Base-by-base conservation (phyloP, 805 yeast genomes). In the Candida ulmi region DNA sequence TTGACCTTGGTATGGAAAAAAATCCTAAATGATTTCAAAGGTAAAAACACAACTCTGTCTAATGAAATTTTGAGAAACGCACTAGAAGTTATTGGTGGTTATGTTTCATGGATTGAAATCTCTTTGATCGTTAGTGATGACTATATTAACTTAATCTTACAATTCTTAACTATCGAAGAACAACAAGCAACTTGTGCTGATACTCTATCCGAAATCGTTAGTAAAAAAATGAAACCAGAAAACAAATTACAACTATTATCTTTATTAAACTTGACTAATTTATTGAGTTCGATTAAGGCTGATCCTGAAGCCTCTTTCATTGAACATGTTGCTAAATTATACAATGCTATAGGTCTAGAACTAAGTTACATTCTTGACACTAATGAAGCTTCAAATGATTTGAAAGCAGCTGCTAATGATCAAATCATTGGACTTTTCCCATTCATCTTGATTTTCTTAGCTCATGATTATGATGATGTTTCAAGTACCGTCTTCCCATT, bases 381-480 rank as follows among this genome's bases (percentile, higher is more conserved):
- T 37, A 58, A 71, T 29, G 72, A 77, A 41, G 64, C 73, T 1
- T 50, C 62, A 13, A 47, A 66, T 19, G 65, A 64, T 30, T 41
- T 54, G 3, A 67, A 66, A 31, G 48, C 46, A 21, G 58, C 64
- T 51, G 74, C 76, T 17, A 64, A 70, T 42, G 66, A 64, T 33
- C 73, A 78, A 49, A 66, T 86, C 16, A 58, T 79, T 23, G 74
- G 76, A 41, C 66, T 85, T 16, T 76, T 87, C 68, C 96, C 97
- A 17, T 68, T 79, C 24, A 68, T 84, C 8, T 71, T 91, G 42
- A 71, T 71, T 43, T 86, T 83, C 47, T 71, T 93, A 56, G 72
- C 77, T 24, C 83, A 88, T 58, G 95, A 83, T 46, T 88, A 82
- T 55, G 98, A 93, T 60, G 97, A 93, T 49, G 82, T 91, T 12